These are phyloP conservation scores for Rhododendron vialii DNA, from an alignment of 148 eudicot genomes.

Conservation along the genomic window DNA sequence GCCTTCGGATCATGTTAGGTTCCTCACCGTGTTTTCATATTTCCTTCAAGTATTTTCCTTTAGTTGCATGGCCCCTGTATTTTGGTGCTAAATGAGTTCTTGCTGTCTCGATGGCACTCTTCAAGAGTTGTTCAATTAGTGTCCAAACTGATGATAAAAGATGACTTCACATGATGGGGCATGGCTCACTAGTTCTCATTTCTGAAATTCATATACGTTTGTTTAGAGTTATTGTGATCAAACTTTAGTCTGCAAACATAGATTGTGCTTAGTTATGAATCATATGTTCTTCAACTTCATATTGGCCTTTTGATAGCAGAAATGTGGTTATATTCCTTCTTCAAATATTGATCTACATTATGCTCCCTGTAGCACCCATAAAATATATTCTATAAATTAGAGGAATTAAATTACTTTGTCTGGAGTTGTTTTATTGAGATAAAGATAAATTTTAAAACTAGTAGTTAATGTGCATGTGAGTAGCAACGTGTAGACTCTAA, in stretches of 20 bases:
- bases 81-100: neutral
- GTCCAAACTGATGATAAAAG: neutral
- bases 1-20: neutral
- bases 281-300: neutral
- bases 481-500: too few species aligned
- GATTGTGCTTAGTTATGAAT: neutral
- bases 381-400: too few species aligned
- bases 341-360: constrained; percentile 71
- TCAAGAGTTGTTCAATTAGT: neutral
- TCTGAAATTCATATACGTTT: neutral
- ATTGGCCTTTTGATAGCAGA: neutral
- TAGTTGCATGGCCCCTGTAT: neutral
- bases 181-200: neutral
- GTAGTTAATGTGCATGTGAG: too few species aligned
- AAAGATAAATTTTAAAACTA: too few species aligned
- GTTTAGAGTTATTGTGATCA: neutral
- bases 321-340: constrained; percentile 38
- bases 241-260: neutral
- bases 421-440: too few species aligned
- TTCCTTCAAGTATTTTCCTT: neutral
- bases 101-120: neutral
- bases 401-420: too few species aligned
- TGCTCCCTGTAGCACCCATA: constrained; percentile 44
- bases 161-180: neutral
- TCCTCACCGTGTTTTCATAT: neutral